phyloP scores from a whole-genome alignment of 1,284 basidiomycete genomes.

The Ganoderma resinaceum region DNA sequence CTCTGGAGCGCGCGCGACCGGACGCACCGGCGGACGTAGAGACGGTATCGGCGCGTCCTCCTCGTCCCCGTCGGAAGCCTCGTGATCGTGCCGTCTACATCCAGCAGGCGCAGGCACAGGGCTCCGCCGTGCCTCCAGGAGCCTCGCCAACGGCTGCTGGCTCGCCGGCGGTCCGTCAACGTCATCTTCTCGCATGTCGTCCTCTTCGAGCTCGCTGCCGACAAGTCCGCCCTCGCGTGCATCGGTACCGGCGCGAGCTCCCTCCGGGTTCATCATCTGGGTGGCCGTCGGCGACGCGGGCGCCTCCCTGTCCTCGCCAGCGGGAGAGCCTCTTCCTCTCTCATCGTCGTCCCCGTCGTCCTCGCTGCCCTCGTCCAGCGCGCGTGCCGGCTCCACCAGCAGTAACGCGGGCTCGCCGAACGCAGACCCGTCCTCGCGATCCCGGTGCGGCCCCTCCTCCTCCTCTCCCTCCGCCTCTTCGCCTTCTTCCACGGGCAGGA shows the following conservation, averaged over 20 bases:
- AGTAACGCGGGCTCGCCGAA: slow-evolving; percentile 22
- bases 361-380: too few species aligned
- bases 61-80: neutral
- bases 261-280: slow-evolving; percentile 10
- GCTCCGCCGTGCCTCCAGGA: neutral
- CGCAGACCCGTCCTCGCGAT: neutral
- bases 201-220: neutral
- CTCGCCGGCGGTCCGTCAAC: neutral
- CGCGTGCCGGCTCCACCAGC: slow-evolving; percentile 3
- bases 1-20: slow-evolving; percentile 9
- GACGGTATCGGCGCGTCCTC: slow-evolving; percentile 12
- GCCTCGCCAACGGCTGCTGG: neutral
- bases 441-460: too few species aligned
- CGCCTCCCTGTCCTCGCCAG: neutral
- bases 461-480: slow-evolving; percentile 9
- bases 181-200: neutral
- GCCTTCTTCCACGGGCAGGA: too few species aligned
- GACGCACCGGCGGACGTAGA: slow-evolving; percentile 12
- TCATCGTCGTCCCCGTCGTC: neutral
- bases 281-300: slow-evolving; percentile 14
- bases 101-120: neutral
- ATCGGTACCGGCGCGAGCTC: neutral
- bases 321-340: neutral
- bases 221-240: neutral
- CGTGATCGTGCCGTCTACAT: too few species aligned